Conservation (phyloP, 208 protist species). For the Endotrypanum monterogeii region DNA sequence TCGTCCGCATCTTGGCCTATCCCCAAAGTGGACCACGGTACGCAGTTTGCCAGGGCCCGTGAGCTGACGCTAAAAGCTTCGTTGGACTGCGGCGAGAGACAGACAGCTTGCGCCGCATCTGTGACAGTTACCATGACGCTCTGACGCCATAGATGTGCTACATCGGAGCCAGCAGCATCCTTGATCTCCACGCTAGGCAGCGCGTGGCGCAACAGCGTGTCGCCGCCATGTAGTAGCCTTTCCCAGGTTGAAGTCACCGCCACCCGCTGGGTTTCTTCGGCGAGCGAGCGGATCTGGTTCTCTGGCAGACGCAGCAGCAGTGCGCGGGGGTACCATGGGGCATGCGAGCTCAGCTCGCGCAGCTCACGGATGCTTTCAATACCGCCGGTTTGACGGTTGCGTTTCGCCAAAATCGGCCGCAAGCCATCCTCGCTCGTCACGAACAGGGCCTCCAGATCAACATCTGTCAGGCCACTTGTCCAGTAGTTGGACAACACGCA, state of each 20-base stretch:
- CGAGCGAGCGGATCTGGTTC: constrained; percentile 42
- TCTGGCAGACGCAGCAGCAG: constrained; percentile 54
- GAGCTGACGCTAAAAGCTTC: constrained; percentile 65
- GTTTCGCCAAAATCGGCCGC: constrained; percentile 66
- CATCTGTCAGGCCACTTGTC: constrained; percentile 53
- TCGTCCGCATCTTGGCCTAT: constrained; percentile 33
- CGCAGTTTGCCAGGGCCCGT: constrained; percentile 45
- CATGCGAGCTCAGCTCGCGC: constrained; percentile 47
- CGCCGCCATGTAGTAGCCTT: constrained; percentile 50
- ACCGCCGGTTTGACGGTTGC: constrained; percentile 59
- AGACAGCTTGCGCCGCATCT: constrained; percentile 55
- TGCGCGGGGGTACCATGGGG: constrained; percentile 47
- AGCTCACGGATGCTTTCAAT: constrained; percentile 76
- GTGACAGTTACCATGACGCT: constrained; percentile 66
- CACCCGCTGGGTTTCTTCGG: constrained; percentile 39
- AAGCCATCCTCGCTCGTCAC: constrained; percentile 62
- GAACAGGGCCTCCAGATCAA: constrained; percentile 74
- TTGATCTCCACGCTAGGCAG: constrained; percentile 30
- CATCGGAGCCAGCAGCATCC: constrained; percentile 18
- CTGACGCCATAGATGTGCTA: constrained; percentile 41
- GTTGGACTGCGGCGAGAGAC: constrained; percentile 71
- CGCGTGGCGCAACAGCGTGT: constrained; percentile 43
- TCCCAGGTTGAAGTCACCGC: constrained; percentile 49
- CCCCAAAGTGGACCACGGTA: constrained; percentile 40
- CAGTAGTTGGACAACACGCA: constrained; percentile 83